Base-by-base conservation (phyloP, 306 rosid species). In the Quercus dentata region DNA sequence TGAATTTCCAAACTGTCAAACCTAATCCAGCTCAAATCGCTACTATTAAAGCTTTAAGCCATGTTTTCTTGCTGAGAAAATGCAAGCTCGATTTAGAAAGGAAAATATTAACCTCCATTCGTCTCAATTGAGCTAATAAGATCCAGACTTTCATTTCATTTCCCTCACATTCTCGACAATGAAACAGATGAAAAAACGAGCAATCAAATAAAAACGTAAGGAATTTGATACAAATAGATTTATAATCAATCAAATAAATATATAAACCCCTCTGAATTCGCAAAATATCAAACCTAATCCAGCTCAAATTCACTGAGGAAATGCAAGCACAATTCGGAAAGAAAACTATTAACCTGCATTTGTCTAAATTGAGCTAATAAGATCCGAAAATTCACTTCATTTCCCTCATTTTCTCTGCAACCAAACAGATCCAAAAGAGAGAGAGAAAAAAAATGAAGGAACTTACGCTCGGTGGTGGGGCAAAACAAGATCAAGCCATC, bases 381-480 rank as follows among this genome's bases (percentile, higher is more conserved):
- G 46, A 41, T 41, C 11, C 12, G 46, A 41, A 41, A 41, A 41
- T 8, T 41, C 0, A 41, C 3, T 41, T 41, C 0, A 41, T 41
- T 38, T 59, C 51, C 11, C 20, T 52, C 64, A 69, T 56, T 28
- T 58, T 56, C 38, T 33, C 12, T 12, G 31, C 1, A 74, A 67
- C 67, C 67, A 70, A 76, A 69, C 30, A 27, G 33, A 46, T 71
- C 38, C 13, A 18, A 11, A 27, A 28, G 55, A 5, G 44, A 14
- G 20, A 25, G 21, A 49, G 8, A 27, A 14, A 23, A 57, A 27
- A 49, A 19, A 23, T 1, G 46, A 1, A 2, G 56, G 75, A 75
- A 69, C 96, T 82, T 83, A 95, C 99, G 96, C 54, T 95, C 97
- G 27, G 86, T 81, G 12, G 99, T 78, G n/a, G 99, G 99, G 79